Evolutionary conservation across 148 eudicot species (phyloP), one percentile per base, ranked within the genome.

Genomic region (Fagopyrum esculentum): DNA sequence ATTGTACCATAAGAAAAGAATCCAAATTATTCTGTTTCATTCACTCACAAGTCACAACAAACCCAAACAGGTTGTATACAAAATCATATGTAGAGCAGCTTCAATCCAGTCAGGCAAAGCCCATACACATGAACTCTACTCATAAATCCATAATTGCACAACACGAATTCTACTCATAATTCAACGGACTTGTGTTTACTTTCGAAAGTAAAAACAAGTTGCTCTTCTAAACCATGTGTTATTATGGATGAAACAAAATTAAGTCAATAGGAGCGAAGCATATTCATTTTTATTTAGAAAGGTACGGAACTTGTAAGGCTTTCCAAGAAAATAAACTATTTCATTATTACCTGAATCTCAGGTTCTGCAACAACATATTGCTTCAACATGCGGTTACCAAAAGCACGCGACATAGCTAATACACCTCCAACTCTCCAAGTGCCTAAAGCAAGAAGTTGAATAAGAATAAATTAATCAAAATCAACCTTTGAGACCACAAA

Each of bases 341-440:
- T 46, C 46, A 46, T 45, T 63, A 46, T 75, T 73, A 92, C 99
- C 97, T 92, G 99, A 82, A 95, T 95, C 87, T 95, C 99, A 78
- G 99, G 99, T 77, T 95, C 99, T 50, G 97, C 97, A 70, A 95
- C 91, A 50, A 92, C 99, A 81, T 77, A 95, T 75, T 95, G 99
- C 84, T 95, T 95, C 81, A 95, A 83, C 99, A 95, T 92, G 71
- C 99, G 96, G 76, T 95, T 89, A 13, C 97, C 97, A 84, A 95
- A 95, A 81, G 99, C 99, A 79, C 99, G 97, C 45, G 99, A 95
- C 99, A 95, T 95, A 52, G 98, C 98, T 79, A 95, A 83, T 69
- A 95, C 97, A 74, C 98, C 98, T 75, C 98, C 98, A 72, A 95
- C 99, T 78, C 99, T 87, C 99, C 99, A 95, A 74, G 99, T 95